These are phyloP conservation scores for Calocybe indica DNA, from an alignment of 768 basidiomycete species.

Conservation along the genomic window DNA sequence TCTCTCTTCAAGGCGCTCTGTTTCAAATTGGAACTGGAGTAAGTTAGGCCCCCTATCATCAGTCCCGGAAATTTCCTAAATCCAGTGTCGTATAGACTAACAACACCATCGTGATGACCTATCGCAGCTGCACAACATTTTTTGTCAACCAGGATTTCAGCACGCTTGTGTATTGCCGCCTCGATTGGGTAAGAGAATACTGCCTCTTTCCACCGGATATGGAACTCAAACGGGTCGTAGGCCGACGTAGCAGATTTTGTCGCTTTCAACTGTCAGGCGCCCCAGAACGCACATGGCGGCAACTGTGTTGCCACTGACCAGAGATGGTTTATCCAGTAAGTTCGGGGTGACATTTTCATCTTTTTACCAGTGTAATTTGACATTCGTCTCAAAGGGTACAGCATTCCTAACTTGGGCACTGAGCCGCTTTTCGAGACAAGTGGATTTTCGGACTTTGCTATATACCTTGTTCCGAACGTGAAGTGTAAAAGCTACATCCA, in stretches of 20 bases:
- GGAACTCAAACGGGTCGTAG: conserved; percentile 11
- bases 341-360: conserved; percentile 1
- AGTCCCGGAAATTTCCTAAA: background rate
- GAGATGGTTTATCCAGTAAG: conserved; percentile 45
- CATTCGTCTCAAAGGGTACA: conserved; percentile 10
- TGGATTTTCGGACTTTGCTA: too few relatives aligned
- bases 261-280: conserved; percentile 40
- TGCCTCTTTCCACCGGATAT: background rate
- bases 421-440: too few relatives aligned
- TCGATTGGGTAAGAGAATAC: conserved; percentile 35
- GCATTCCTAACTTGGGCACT: conserved; percentile 5
- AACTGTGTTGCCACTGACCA: conserved; percentile 41
- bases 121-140: conserved; percentile 37
- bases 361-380: too few relatives aligned
- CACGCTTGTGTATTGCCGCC: conserved; percentile 37
- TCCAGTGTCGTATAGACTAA: conserved; percentile 16
- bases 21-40: conserved; percentile 27
- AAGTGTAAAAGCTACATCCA: too few relatives aligned
- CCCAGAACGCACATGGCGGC: conserved; percentile 46
- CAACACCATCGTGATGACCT: conserved; percentile 35
- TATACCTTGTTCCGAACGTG: too few relatives aligned
- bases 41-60: conserved; percentile 1
- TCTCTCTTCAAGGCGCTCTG: conserved; percentile 16
- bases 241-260: conserved; percentile 33
- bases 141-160: conserved; percentile 40